phyloP scores from a whole-genome alignment of 1,139 yeast genomes.

The Pichia cactophila region DNA sequence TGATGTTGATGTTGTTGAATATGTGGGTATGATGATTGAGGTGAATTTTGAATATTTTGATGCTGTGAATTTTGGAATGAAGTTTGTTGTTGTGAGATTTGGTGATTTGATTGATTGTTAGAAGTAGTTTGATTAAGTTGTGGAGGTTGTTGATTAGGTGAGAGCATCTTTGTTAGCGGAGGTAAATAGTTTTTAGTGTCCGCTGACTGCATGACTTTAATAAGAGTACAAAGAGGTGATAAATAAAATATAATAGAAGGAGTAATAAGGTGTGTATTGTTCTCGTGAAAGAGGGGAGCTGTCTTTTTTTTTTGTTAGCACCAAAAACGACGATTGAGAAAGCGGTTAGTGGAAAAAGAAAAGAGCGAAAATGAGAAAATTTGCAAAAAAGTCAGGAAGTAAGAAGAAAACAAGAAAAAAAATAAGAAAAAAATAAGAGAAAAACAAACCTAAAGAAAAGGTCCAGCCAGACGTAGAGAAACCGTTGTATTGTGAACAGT shows the following conservation, averaged over 20 bases:
- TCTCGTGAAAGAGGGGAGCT: background rate
- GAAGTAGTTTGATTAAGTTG: background rate
- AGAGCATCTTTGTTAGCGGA: constrained; percentile 23
- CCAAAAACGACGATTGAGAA: background rate
- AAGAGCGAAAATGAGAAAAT: background rate
- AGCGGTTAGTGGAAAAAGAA: background rate
- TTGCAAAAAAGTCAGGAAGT: too few species aligned
- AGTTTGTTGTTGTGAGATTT: too few species aligned
- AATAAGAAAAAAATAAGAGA: too few species aligned
- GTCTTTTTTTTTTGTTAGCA: background rate
- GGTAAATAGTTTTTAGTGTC: constrained; percentile 21
- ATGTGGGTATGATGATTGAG: background rate
- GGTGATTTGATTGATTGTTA: background rate
- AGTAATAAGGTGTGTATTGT: background rate
- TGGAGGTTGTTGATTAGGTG: constrained; percentile 16
- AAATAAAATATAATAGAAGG: background rate
- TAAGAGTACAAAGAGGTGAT: background rate
- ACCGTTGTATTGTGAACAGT: too few species aligned
- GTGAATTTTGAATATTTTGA: background rate
- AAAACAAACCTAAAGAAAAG: too few species aligned
- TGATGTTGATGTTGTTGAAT: background rate
- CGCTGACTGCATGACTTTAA: background rate
- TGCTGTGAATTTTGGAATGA: background rate
- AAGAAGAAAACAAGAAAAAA: too few species aligned
- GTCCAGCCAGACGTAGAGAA: too few species aligned